Evolutionary conservation across 2,329 filamentous ascomycete genomes (phyloP).

Genomic region (Paecilomyces variotii): DNA sequence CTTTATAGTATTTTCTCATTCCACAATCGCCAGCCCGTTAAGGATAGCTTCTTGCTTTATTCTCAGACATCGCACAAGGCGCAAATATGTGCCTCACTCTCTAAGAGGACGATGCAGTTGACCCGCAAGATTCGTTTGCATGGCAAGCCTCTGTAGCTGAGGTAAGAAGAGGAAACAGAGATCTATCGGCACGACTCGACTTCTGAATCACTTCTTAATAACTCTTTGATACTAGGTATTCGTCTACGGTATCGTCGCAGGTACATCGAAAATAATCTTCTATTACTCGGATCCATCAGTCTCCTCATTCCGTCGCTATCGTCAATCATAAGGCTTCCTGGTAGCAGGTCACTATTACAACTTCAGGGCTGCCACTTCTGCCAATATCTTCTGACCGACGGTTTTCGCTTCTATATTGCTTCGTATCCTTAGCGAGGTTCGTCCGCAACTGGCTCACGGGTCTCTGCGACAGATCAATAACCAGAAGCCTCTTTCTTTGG

Average conservation of each 20-base stretch:
- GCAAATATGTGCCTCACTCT: neutral
- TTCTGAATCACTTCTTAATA: neutral
- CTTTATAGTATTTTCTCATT: neutral
- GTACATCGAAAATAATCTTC: neutral
- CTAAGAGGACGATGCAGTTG: neutral
- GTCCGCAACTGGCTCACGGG: neutral
- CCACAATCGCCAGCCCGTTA: neutral
- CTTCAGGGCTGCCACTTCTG: neutral
- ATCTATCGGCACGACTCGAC: neutral
- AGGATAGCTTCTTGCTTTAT: neutral
- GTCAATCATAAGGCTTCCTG: neutral
- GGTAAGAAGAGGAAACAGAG: neutral
- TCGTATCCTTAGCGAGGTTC: neutral
- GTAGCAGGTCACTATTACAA: neutral
- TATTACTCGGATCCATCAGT: neutral
- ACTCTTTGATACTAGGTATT: neutral
- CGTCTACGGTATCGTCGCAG: neutral
- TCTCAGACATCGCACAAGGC: neutral
- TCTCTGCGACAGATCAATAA: neutral
- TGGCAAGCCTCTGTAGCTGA: neutral
- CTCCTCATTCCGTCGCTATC: neutral
- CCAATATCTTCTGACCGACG: neutral
- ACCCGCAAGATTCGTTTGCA: neutral
- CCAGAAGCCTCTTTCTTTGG: too few species aligned
- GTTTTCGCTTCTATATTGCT: neutral